Evolutionary conservation across 805 yeast genomes (phyloP).

Genomic region (Candida ortonii): DNA sequence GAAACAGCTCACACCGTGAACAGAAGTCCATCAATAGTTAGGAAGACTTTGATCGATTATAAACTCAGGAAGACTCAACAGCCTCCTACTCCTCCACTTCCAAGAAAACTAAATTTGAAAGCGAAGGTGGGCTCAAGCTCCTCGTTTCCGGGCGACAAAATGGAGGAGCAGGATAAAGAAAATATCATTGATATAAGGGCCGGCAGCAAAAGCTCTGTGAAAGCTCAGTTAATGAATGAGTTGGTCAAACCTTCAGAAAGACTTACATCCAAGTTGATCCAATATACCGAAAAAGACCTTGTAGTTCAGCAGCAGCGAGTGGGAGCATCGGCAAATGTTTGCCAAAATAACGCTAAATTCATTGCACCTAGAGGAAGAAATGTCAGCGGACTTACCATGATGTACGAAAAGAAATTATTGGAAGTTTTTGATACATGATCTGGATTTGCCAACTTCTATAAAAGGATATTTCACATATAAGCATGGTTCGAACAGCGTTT

Average conservation of each 20-base stretch:
- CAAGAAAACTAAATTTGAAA: constrained; percentile 3
- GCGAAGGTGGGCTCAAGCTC: constrained; percentile 7
- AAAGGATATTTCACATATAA: constrained; percentile 2
- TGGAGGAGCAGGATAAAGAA: constrained; percentile 13
- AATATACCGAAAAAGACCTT: constrained; percentile 33
- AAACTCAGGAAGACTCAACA: constrained; percentile 11
- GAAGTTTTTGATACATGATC: constrained; percentile 2
- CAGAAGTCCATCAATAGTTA: constrained; percentile 10
- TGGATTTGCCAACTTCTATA: background rate
- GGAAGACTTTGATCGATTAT: constrained; percentile 5
- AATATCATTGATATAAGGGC: constrained; percentile 3
- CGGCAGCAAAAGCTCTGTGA: constrained; percentile 3
- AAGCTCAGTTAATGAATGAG: constrained; percentile 14
- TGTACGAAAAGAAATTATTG: constrained; percentile 46
- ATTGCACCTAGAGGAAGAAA: constrained; percentile 51
- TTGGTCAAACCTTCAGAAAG: constrained; percentile 27
- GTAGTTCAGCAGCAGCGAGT: constrained; percentile 20
- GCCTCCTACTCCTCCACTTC: constrained; percentile 28
- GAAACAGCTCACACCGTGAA: constrained; percentile 2
- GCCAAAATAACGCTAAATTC: too few species aligned
- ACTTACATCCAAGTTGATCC: constrained; percentile 25
- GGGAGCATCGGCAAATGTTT: too few species aligned
- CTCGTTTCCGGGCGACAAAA: constrained; percentile 4
- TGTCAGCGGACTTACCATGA: constrained; percentile 48
- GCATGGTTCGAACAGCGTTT: too few species aligned